Conservation (phyloP, 768 basidiomycete genomes). For the Tricholoma sp. region DNA sequence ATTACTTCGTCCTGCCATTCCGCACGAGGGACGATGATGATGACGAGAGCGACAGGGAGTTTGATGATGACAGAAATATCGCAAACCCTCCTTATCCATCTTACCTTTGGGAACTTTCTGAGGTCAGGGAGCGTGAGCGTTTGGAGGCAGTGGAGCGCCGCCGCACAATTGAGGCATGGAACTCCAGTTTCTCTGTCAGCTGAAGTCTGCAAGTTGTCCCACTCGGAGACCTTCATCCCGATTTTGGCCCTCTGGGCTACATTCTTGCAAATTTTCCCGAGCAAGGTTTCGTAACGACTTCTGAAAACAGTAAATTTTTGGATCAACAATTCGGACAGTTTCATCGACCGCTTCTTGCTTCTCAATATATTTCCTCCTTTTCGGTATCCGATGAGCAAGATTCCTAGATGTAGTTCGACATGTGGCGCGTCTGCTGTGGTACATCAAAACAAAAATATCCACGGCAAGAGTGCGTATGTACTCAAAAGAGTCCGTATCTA, state of each 20-base stretch:
- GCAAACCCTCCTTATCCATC: slow-evolving; percentile 16
- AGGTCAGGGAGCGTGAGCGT: slow-evolving; percentile 10
- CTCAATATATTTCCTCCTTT: neutral
- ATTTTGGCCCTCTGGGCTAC: no score
- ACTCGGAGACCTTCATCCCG: no score
- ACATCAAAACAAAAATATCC: no score
- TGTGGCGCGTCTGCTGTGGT: no score
- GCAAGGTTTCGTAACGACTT: no score
- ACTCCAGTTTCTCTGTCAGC: neutral
- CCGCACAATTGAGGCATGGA: neutral
- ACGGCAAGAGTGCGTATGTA: no score
- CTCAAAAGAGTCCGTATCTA: no score
- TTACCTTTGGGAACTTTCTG: slow-evolving; percentile 16
- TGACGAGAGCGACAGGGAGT: neutral
- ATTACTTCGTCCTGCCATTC: slow-evolving; percentile 9
- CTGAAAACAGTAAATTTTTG: no score
- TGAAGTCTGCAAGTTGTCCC: neutral
- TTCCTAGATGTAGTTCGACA: neutral
- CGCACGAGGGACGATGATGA: slow-evolving; percentile 9
- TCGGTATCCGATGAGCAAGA: neutral
- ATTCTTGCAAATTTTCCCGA: no score
- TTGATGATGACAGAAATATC: slow-evolving; percentile 7
- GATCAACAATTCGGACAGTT: no score
- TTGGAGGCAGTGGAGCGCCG: slow-evolving; percentile 10
- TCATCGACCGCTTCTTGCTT: neutral